Conservation (phyloP, 495 filamentous ascomycete species). For the Bacidia rubella region DNA sequence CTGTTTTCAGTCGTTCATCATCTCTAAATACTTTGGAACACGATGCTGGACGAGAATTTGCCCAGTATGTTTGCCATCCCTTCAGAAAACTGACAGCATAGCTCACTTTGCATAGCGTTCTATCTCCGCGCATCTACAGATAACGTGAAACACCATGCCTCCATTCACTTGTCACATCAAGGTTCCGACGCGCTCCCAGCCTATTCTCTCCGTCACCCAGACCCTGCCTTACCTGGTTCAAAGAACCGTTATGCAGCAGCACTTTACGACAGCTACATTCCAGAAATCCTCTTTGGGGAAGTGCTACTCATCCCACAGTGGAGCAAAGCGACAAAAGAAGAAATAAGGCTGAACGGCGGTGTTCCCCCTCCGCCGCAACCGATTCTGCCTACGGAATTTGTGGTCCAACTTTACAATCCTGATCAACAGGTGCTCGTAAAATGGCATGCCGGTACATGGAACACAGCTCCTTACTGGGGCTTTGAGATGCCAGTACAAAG, state of each 20-base stretch:
- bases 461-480: slow-evolving; percentile 65
- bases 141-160: slow-evolving; percentile 38
- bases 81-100: slow-evolving; percentile 21
- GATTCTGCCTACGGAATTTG: slow-evolving; percentile 62
- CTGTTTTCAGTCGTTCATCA: not conserved
- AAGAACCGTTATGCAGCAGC: slow-evolving; percentile 78
- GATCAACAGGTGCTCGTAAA: slow-evolving; percentile 67
- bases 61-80: slow-evolving; percentile 44
- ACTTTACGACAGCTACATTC: slow-evolving; percentile 68
- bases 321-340: slow-evolving; percentile 64
- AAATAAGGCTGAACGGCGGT: slow-evolving; percentile 61
- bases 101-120: slow-evolving; percentile 41
- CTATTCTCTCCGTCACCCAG: slow-evolving; percentile 62
- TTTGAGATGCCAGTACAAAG: slow-evolving; percentile 84
- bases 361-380: slow-evolving; percentile 58
- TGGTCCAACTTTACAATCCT: slow-evolving; percentile 84
- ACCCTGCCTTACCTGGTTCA: slow-evolving; percentile 51
- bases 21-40: slow-evolving; percentile 7
- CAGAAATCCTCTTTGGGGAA: slow-evolving; percentile 74
- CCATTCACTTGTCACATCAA: slow-evolving; percentile 62
- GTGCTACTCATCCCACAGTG: slow-evolving; percentile 74
- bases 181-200: slow-evolving; percentile 66
- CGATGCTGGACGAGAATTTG: slow-evolving; percentile 89
- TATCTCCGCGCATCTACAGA: slow-evolving; percentile 39
- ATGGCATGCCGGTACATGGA: slow-evolving; percentile 62